phyloP scores from a whole-genome alignment of 441 rosid species.

The Pelargonium exstipulatum region DNA sequence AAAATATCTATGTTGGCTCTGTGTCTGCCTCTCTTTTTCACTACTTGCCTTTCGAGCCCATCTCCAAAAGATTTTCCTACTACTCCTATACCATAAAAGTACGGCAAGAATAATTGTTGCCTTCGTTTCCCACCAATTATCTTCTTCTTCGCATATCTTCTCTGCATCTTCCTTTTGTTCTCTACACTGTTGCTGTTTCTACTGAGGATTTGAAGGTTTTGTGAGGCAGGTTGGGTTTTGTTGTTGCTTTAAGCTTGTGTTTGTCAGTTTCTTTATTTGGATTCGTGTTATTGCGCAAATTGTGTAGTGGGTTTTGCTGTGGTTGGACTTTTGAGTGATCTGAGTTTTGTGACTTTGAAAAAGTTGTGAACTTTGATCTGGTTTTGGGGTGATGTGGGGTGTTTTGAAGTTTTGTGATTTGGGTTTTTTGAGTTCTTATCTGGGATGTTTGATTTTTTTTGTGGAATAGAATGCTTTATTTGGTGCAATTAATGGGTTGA shows the following conservation, averaged over 20 bases:
- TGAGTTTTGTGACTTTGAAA: not conserved
- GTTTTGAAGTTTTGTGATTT: not conserved
- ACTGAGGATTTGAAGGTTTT: not conserved
- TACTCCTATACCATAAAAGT: too few relatives aligned
- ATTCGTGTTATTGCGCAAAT: too few relatives aligned
- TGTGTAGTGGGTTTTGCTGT: too few relatives aligned
- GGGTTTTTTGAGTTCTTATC: not conserved
- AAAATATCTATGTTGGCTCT: too few relatives aligned
- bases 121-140: not conserved
- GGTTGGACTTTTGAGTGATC: not conserved
- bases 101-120: too few relatives aligned
- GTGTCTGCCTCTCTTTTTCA: too few relatives aligned
- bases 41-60: too few relatives aligned
- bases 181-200: too few relatives aligned
- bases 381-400: not conserved
- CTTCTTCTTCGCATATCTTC: not conserved
- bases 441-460: not conserved
- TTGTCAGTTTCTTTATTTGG: not conserved
- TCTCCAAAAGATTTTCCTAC: too few relatives aligned
- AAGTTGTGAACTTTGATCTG: slow-evolving; percentile 3
- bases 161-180: too few relatives aligned
- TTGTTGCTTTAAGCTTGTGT: not conserved
- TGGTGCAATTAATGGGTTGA: not conserved
- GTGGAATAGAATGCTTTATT: too few relatives aligned
- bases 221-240: not conserved